phyloP scores from a whole-genome alignment of 148 eudicot species.

The Hydrangea macrophylla region DNA sequence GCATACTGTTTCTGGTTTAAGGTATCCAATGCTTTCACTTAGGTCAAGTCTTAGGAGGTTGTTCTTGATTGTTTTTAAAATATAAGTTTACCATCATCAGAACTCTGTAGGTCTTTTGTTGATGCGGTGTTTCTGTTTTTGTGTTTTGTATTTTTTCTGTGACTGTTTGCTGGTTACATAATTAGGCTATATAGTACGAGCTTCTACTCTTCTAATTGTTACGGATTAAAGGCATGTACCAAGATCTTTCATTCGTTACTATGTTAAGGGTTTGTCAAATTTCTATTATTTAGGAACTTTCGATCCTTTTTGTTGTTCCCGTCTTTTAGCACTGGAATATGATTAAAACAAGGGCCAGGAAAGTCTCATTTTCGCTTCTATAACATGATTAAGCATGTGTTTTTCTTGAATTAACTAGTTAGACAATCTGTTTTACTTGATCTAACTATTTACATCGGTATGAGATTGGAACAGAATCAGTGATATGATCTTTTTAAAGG shows the following conservation, averaged over 20 bases:
- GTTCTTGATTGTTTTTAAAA: no score
- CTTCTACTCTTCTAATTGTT: neutral
- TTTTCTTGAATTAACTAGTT: no score
- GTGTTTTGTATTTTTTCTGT: neutral
- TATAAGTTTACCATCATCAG: no score
- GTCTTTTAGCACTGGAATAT: neutral
- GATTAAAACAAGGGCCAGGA: neutral
- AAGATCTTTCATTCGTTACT: neutral
- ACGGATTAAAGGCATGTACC: neutral
- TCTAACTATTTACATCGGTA: no score
- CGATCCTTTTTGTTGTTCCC: neutral
- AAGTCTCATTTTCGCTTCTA: no score
- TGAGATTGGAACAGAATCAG: no score
- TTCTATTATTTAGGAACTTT: neutral
- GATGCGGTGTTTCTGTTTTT: no score
- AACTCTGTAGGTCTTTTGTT: no score
- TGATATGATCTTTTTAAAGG: no score
- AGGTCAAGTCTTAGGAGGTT: neutral
- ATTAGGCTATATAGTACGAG: neutral
- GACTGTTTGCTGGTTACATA: neutral
- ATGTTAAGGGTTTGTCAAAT: neutral
- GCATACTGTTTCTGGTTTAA: constrained; percentile 89
- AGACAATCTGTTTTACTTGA: no score
- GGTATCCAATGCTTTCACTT: constrained; percentile 40
- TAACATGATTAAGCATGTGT: no score